Percentiles rank a stretch among this genome's conserved stretches.
These are phyloP conservation scores for Xylaria palmicola DNA, from an alignment of 495 filamentous ascomycete genomes.

Conservation along the genomic window DNA sequence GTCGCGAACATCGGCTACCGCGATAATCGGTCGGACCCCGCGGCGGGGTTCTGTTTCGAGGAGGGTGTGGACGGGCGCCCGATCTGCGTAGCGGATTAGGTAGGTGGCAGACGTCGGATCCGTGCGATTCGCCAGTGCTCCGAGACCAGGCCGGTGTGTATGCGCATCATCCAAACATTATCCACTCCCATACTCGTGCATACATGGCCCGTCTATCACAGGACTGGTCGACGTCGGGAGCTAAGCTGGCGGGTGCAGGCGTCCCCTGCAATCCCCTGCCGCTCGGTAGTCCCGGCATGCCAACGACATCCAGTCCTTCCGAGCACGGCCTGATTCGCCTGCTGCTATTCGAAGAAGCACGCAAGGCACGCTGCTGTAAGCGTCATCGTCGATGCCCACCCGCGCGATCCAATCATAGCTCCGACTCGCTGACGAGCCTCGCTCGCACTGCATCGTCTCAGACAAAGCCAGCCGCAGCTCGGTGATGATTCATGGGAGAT, in stretches of 20 bases:
- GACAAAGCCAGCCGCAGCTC: too few relatives aligned
- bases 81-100: neutral
- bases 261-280: neutral
- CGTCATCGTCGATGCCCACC: conserved; percentile 4
- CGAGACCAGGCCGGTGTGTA: neutral
- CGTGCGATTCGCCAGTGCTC: neutral
- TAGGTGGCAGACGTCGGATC: conserved; percentile 2
- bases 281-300: conserved; percentile 7
- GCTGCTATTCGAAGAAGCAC: conserved; percentile 13
- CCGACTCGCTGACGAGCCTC: neutral
- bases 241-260: too few relatives aligned
- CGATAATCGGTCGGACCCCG: neutral
- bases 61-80: neutral
- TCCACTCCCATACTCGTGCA: too few relatives aligned
- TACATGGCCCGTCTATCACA: conserved; percentile 2
- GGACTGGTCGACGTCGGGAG: neutral
- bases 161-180: conserved; percentile 12
- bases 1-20: conserved; percentile 7
- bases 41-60: neutral
- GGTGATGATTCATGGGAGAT: too few relatives aligned
- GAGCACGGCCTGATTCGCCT: conserved; percentile 7
- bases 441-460: too few relatives aligned
- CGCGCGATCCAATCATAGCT: neutral
- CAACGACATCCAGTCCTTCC: conserved; percentile 13
- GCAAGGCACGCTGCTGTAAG: conserved; percentile 5